Evolutionary conservation across 108 stramenopile genomes (phyloP).

Genomic region (Ochromonas danica): DNA sequence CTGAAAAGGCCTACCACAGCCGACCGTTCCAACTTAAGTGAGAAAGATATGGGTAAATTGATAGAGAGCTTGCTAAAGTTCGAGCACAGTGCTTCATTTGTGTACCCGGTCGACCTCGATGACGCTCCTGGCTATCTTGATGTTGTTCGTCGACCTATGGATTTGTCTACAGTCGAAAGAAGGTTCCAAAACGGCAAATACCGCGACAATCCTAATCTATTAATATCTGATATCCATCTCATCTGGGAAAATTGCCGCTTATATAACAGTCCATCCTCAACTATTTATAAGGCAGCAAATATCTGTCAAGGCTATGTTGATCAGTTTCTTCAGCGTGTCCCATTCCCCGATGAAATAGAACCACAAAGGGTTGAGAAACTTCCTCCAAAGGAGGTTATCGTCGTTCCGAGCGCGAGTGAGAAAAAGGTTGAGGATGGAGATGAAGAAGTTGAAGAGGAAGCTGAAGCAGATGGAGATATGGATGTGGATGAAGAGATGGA

Average conservation of each 20-base stretch:
- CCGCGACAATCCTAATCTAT: background rate
- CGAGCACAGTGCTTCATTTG: background rate
- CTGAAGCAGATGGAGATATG: background rate
- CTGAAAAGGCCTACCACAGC: background rate
- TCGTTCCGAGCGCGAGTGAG: background rate
- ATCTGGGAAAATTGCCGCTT: background rate
- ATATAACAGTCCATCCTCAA: background rate
- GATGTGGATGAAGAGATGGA: too few relatives aligned
- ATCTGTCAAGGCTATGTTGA: background rate
- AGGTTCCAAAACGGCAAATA: background rate
- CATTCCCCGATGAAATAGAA: background rate
- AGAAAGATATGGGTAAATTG: background rate
- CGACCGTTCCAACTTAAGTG: background rate
- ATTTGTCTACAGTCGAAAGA: background rate
- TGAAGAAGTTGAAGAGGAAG: background rate
- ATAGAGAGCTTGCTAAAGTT: too few relatives aligned
- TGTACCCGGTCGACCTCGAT: background rate
- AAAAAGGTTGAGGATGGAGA: background rate
- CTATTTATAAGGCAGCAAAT: background rate
- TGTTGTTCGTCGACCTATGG: constrained; percentile 20
- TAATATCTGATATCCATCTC: background rate
- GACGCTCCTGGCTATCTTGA: background rate
- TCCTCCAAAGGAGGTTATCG: background rate
- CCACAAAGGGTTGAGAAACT: background rate
- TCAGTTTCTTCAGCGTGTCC: background rate